These are phyloP conservation scores for Carex kokanica DNA, from an alignment of 176 grass and related monocot species.

Conservation along the genomic window DNA sequence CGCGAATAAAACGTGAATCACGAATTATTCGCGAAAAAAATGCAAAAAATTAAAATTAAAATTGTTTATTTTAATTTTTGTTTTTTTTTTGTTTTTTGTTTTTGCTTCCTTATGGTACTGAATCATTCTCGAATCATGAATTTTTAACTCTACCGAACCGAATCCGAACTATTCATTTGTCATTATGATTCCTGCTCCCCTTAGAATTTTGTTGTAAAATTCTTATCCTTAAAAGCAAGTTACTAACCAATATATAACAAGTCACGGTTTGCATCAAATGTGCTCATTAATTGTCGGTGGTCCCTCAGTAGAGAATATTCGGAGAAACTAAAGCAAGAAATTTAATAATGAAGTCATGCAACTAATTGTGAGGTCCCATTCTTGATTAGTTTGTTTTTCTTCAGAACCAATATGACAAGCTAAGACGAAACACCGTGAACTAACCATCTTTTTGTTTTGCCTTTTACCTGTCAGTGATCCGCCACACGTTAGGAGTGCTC, in stretches of 20 bases:
- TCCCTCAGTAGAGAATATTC: neutral
- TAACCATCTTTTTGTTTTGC: too few relatives aligned
- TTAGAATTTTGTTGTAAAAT: neutral
- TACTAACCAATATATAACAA: neutral
- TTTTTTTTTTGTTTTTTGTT: too few relatives aligned
- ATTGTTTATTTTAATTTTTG: too few relatives aligned
- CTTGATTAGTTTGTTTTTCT: neutral
- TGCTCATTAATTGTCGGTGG: conserved; percentile 7
- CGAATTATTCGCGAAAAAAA: too few relatives aligned
- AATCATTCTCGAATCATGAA: too few relatives aligned
- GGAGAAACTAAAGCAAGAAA: neutral
- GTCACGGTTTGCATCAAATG: neutral
- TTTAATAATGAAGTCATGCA: neutral
- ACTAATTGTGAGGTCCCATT: neutral
- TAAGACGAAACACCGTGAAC: neutral
- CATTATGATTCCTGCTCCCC: neutral
- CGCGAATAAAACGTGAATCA: too few relatives aligned
- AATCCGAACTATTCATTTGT: too few relatives aligned
- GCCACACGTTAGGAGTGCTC: neutral
- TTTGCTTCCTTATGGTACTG: too few relatives aligned
- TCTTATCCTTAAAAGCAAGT: neutral
- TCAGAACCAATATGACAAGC: neutral
- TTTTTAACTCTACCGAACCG: too few relatives aligned
- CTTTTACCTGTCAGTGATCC: neutral
- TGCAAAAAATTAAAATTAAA: too few relatives aligned